Evolutionary conservation across 345 rosid genomes (phyloP).

Genomic region (Salix suchowensis): DNA sequence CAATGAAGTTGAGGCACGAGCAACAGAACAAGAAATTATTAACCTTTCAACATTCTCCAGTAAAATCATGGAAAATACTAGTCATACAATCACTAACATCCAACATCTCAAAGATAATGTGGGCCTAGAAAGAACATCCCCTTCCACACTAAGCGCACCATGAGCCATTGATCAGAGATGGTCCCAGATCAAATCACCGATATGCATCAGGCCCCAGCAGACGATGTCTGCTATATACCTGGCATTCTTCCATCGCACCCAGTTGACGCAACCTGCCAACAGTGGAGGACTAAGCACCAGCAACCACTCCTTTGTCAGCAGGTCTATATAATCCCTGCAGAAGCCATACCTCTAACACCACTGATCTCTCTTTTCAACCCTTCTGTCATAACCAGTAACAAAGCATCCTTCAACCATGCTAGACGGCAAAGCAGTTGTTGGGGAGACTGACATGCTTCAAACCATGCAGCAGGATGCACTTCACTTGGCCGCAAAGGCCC

Average conservation of each 20-base stretch:
- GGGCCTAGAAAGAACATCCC: conserved; percentile 8
- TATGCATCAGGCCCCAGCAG: not conserved
- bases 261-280: not conserved
- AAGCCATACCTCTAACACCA: not conserved
- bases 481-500: conserved; percentile 45
- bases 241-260: not conserved
- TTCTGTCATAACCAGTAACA: not conserved
- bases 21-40: conserved; percentile 9
- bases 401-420: conserved; percentile 37
- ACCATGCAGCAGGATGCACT: conserved; percentile 71
- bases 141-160: not conserved
- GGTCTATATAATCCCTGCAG: not conserved
- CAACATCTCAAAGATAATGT: conserved; percentile 18
- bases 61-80: conserved; percentile 3
- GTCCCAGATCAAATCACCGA: not conserved
- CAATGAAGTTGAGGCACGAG: not conserved
- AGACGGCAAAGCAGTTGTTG: conserved; percentile 74
- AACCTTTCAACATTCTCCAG: conserved; percentile 15
- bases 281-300: not conserved
- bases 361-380: not conserved
- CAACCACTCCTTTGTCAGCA: not conserved
- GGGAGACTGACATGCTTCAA: conserved; percentile 72
- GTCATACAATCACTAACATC: conserved; percentile 21
- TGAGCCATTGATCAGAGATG: not conserved
- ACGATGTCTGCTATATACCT: not conserved